Percentiles rank a stretch among this genome's conserved stretches.
These are phyloP conservation scores for Corynascus novoguineensis DNA, from an alignment of 495 filamentous ascomycete genomes.

Conservation along the genomic window DNA sequence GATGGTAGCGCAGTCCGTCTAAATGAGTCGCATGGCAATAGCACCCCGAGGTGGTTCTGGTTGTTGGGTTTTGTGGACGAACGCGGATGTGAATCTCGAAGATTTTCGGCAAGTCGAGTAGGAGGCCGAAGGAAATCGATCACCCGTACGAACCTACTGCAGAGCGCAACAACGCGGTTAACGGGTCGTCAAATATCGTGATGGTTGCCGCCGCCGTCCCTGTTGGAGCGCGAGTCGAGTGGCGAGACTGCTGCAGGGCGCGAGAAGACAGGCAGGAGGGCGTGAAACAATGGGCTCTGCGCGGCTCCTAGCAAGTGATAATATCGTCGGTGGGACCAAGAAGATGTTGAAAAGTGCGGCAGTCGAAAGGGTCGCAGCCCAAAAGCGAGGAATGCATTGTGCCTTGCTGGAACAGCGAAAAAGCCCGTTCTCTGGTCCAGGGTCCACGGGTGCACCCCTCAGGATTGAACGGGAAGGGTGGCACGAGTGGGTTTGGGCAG, in stretches of 20 bases:
- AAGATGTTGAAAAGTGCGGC: not conserved
- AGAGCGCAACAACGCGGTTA: not conserved
- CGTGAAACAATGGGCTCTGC: not conserved
- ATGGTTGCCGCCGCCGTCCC: not conserved
- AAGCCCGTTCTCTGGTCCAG: not conserved
- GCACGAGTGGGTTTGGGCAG: not conserved
- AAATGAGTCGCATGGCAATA: not conserved
- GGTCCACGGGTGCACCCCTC: constrained; percentile 5
- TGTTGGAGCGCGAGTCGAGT: not conserved
- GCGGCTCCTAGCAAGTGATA: not conserved
- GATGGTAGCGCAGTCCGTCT: not conserved
- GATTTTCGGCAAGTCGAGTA: not conserved
- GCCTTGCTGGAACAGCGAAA: not conserved
- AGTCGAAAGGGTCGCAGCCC: not conserved
- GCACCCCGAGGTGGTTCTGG: not conserved
- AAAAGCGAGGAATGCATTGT: constrained; percentile 7
- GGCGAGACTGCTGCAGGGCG: not conserved
- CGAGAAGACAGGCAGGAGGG: not conserved
- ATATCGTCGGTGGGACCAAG: not conserved
- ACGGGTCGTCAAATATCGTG: not conserved
- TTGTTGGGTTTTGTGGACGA: not conserved
- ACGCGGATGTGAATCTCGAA: not conserved
- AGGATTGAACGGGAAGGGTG: constrained; percentile 1
- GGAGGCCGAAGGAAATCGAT: not conserved
- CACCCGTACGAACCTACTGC: too few relatives aligned